Conservation (phyloP, 495 filamentous ascomycete genomes). For the Lasiosphaeriaceae sp. region DNA sequence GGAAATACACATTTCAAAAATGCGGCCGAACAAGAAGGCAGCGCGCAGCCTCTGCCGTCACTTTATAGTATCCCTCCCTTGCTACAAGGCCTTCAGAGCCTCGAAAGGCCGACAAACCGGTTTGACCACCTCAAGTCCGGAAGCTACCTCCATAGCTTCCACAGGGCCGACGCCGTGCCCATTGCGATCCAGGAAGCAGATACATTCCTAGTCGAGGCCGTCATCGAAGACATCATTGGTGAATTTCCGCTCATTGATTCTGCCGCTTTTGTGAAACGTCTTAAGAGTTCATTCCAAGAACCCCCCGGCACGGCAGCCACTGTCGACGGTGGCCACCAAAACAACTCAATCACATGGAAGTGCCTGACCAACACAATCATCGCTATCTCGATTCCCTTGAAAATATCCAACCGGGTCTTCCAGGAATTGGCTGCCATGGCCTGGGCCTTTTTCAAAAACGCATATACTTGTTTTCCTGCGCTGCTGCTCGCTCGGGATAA, state of each 20-base stretch:
- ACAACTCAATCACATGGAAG: background rate
- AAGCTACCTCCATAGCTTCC: background rate
- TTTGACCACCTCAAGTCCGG: background rate
- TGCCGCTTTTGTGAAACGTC: background rate
- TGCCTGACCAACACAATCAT: background rate
- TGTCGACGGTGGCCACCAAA: background rate
- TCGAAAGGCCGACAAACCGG: no score
- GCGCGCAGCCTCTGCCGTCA: no score
- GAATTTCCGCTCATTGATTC: background rate
- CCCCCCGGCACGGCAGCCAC: background rate
- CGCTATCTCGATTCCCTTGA: background rate
- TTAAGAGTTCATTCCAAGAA: background rate
- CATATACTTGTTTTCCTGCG: conserved; percentile 8
- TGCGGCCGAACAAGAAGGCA: no score
- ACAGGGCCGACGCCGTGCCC: background rate
- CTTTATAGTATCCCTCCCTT: no score
- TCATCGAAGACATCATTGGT: background rate
- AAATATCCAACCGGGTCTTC: conserved; percentile 1
- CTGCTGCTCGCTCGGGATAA: background rate
- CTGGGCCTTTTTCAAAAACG: conserved; percentile 13
- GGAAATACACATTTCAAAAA: no score
- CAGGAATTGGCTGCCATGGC: background rate
- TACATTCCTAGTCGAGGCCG: background rate
- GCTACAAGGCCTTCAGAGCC: no score
- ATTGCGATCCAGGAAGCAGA: background rate